A percentile compares a stretch with the other conserved stretches of the same genome.
These are phyloP conservation scores for Colletotrichum camelliae DNA, from an alignment of 2,329 filamentous ascomycete species.

Conservation along the genomic window DNA sequence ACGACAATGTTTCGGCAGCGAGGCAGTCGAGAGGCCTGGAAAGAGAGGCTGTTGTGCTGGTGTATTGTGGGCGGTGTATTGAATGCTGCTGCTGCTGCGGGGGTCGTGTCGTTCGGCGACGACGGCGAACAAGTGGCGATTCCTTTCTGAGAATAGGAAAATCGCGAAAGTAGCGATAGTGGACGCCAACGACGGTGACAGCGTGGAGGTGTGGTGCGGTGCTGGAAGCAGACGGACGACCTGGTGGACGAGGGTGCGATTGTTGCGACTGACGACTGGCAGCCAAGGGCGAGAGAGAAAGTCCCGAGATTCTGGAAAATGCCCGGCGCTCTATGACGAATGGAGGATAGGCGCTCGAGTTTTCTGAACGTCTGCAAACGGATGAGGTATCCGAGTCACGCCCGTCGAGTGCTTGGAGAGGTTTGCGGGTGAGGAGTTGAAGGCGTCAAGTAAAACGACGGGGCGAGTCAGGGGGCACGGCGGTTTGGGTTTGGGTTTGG, in stretches of 20 bases:
- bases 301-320: not conserved
- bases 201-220: not conserved
- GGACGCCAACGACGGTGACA: slow-evolving; percentile 1
- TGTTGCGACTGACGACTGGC: slow-evolving; percentile 10
- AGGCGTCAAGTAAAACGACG: slow-evolving; percentile 19
- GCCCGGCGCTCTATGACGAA: slow-evolving; percentile 4
- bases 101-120: not conserved
- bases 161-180: not conserved
- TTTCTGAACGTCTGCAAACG: slow-evolving; percentile 19
- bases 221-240: not conserved
- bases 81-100: not conserved
- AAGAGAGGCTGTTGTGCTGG: not conserved
- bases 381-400: slow-evolving; percentile 3
- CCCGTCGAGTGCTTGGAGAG: not conserved
- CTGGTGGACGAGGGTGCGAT: not conserved
- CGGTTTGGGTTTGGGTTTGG: not conserved
- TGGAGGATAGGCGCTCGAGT: not conserved
- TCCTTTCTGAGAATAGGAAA: not conserved
- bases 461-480: slow-evolving; percentile 12
- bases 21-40: not conserved
- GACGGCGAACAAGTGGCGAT: slow-evolving; percentile 4
- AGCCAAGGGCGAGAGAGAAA: not conserved
- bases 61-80: not conserved
- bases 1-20: not conserved
- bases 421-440: slow-evolving; percentile 11